Evolutionary conservation across 108 stramenopile genomes (phyloP), one percentile per base, ranked within the genome.

Genomic region (Nitzschia sp.): DNA sequence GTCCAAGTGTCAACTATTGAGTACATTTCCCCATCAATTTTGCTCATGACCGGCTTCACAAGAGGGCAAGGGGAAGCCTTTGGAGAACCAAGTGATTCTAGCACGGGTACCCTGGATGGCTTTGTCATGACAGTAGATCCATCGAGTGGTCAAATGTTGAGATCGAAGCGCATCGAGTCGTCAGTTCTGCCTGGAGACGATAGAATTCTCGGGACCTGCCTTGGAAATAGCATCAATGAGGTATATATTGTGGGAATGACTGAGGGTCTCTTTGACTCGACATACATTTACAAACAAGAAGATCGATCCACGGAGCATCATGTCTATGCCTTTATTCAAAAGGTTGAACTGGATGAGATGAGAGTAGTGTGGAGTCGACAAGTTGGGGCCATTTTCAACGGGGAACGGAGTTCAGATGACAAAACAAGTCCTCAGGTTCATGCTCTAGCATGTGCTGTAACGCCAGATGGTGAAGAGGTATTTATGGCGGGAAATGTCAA

Each of bases 401-500:
- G 1, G 1, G 2, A 0, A 31, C 19, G 9, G 13, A 4, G 19
- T 50, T 5, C 19, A 4, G 4, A 16, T 22, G 48, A 21, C 13
- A 8, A 50, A 11, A 50, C 4, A 21, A 21, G 48, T 22, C 8
- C 13, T 50, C 46, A 64, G 30, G 76, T 82, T 22, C 76, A 62
- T 50, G 83, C 72, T 9, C 65, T 74, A 35, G 80, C 81, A n/a
- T 88, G 87, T 61, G 72, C 75, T 22, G 80, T 85, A 16, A 82
- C 87, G 1, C 75, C 74, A 22, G 82, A 80, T 75, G 87, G 78
- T 9, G 54, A 78, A 15, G 73, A 73, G 36, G 75, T 88, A 11
- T 88, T 76, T 48, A 45, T 84, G 45, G 83, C 83, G 25, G 87
- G 87, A 4, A 66, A 77, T 58, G 84, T 88, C 31, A 61, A 63